phyloP scores from a whole-genome alignment of 2,329 filamentous ascomycete genomes.

The Sclerotinia glacialis region DNA sequence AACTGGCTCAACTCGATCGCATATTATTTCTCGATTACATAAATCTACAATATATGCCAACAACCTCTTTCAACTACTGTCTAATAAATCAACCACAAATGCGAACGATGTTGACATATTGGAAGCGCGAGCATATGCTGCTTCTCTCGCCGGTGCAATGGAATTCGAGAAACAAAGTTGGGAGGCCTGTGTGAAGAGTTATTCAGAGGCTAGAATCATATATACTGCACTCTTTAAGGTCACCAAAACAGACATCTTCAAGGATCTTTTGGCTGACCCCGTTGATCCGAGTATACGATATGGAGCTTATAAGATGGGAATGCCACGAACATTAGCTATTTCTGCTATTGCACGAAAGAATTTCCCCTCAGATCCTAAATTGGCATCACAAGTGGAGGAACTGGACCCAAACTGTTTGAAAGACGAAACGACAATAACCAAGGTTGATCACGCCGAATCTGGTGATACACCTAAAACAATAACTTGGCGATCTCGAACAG shows the following conservation, averaged over 20 bases:
- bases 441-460: slow-evolving; percentile 50
- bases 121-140: slow-evolving; percentile 81
- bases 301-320: slow-evolving; percentile 86
- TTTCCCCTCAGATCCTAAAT: slow-evolving; percentile 65
- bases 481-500: slow-evolving; percentile 79
- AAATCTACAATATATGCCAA: slow-evolving; percentile 74
- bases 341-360: slow-evolving; percentile 73
- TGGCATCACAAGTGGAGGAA: slow-evolving; percentile 67
- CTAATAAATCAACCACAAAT: slow-evolving; percentile 60
- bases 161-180: slow-evolving; percentile 87
- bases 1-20: slow-evolving; percentile 73
- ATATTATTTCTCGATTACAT: slow-evolving; percentile 82
- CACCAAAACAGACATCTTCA: slow-evolving; percentile 73
- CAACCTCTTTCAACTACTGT: slow-evolving; percentile 63
- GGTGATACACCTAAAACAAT: slow-evolving; percentile 69
- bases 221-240: slow-evolving; percentile 72
- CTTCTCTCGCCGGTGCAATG: slow-evolving; percentile 71
- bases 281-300: slow-evolving; percentile 93
- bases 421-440: slow-evolving; percentile 50
- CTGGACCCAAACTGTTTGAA: slow-evolving; percentile 67
- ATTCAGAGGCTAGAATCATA: slow-evolving; percentile 74
- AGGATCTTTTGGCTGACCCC: slow-evolving; percentile 79
- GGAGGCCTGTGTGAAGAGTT: slow-evolving; percentile 73
- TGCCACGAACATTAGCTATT: slow-evolving; percentile 81
- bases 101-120: slow-evolving; percentile 70